Conservation (phyloP, 2,329 filamentous ascomycete species). For the Plectosphaerella sp. region DNA sequence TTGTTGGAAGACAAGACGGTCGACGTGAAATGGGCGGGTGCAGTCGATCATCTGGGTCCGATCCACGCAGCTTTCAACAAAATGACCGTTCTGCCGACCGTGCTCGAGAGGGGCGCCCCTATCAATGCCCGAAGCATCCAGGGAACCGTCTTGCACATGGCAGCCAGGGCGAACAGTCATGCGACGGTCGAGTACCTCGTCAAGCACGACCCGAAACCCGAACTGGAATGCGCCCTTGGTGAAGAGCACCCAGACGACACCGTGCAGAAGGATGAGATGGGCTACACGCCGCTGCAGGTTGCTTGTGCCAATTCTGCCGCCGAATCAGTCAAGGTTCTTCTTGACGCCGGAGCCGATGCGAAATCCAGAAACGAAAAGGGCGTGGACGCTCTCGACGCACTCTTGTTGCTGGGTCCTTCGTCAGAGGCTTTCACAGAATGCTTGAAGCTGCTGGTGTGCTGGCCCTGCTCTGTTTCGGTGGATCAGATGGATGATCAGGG, state of each 20-base stretch:
- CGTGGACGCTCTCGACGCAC: not conserved
- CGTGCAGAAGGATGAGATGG: not conserved
- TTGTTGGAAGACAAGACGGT: not conserved
- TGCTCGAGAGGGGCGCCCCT: slow-evolving; percentile 7
- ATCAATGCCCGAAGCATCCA: not conserved
- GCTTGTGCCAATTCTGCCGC: slow-evolving; percentile 2
- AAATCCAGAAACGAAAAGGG: slow-evolving; percentile 5
- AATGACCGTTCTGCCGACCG: not conserved
- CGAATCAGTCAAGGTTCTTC: slow-evolving; percentile 8
- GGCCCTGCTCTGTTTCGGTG: not conserved
- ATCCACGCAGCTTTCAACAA: not conserved
- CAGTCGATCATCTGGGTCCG: not conserved
- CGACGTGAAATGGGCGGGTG: not conserved
- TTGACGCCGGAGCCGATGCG: slow-evolving; percentile 10
- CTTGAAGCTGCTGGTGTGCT: not conserved
- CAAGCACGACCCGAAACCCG: slow-evolving; percentile 4
- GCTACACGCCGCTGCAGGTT: slow-evolving; percentile 9
- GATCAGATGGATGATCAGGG: slow-evolving; percentile 1
- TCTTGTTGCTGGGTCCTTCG: not conserved
- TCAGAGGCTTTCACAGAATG: not conserved
- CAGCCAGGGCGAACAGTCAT: slow-evolving; percentile 1
- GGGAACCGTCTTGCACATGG: slow-evolving; percentile 5
- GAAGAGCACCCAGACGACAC: not conserved
- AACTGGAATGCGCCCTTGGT: slow-evolving; percentile 3
- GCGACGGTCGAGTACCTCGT: slow-evolving; percentile 8